A percentile compares a stretch with the other conserved stretches of the same genome.
These are phyloP conservation scores for Cercospora sp. DNA, from an alignment of 2,329 filamentous ascomycete species.

Conservation along the genomic window DNA sequence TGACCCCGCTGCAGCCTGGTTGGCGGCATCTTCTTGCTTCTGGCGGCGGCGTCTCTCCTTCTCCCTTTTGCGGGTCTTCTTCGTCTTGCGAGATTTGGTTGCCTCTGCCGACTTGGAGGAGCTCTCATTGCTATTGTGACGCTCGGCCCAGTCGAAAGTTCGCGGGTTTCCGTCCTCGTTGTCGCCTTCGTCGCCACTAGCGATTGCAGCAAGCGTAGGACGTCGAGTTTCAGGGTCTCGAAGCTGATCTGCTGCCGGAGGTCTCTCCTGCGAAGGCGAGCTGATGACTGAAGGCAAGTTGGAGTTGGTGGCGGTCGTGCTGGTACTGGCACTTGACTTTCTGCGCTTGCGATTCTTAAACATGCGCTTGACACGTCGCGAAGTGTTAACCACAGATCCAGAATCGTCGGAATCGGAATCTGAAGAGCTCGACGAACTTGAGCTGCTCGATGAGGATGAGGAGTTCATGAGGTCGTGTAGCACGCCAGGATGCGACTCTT, in stretches of 20 bases:
- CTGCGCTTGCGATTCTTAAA: conserved; percentile 69
- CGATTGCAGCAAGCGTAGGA: conserved; percentile 44
- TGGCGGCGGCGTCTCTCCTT: conserved; percentile 51
- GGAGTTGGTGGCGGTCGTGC: conserved; percentile 58
- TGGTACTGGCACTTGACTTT: conserved; percentile 75
- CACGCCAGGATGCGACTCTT: conserved; percentile 83
- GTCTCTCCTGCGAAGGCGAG: conserved; percentile 44
- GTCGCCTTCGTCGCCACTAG: conserved; percentile 60
- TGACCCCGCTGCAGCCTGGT: conserved; percentile 17
- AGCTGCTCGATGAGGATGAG: conserved; percentile 55
- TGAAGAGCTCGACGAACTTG: conserved; percentile 42
- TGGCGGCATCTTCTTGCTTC: conserved; percentile 38
- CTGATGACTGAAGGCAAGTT: conserved; percentile 45
- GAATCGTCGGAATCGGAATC: conserved; percentile 71
- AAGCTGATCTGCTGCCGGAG: conserved; percentile 42
- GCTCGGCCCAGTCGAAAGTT: conserved; percentile 28
- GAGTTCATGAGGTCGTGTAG: conserved; percentile 79
- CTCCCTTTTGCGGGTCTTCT: conserved; percentile 44
- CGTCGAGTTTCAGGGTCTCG: conserved; percentile 41
- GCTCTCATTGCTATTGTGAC: conserved; percentile 30
- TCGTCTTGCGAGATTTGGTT: conserved; percentile 49
- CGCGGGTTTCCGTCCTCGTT: conserved; percentile 34
- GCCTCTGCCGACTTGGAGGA: conserved; percentile 28
- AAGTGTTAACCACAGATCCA: conserved; percentile 60
- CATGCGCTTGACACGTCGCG: conserved; percentile 68